Evolutionary conservation across 2,329 filamentous ascomycete species (phyloP).

Genomic region (Botrytis fabae): DNA sequence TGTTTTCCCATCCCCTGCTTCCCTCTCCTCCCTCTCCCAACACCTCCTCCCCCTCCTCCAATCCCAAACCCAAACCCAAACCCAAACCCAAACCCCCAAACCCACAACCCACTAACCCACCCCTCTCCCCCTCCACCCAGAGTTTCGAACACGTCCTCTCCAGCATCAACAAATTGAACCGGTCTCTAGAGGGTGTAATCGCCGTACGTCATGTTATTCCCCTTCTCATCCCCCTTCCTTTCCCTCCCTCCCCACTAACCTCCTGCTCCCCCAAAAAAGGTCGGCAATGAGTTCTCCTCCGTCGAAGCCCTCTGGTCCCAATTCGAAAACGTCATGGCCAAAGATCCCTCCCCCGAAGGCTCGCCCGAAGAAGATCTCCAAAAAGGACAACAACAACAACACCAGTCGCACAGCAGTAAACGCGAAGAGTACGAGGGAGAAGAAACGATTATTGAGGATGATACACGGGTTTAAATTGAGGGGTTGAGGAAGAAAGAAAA

Average conservation of each 20-base stretch:
- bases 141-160: slow-evolving; percentile 87
- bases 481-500: slow-evolving; percentile 8
- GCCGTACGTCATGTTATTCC: slow-evolving; percentile 53
- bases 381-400: too few relatives aligned
- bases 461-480: too few relatives aligned
- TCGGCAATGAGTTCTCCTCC: slow-evolving; percentile 95
- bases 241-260: neutral
- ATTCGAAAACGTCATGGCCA: slow-evolving; percentile 94
- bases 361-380: slow-evolving; percentile 35
- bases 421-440: slow-evolving; percentile 30
- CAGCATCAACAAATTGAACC: slow-evolving; percentile 94
- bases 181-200: slow-evolving; percentile 86
- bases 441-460: slow-evolving; percentile 21
- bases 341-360: slow-evolving; percentile 41
- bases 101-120: neutral
- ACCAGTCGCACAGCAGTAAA: neutral
- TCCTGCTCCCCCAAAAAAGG: slow-evolving; percentile 46
- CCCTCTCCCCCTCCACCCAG: slow-evolving; percentile 42
- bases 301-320: slow-evolving; percentile 97
- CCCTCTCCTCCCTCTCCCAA: neutral
- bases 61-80: too few relatives aligned
- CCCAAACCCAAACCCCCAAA: too few relatives aligned
- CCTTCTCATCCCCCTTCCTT: too few relatives aligned
- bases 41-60: too few relatives aligned
- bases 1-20: slow-evolving; percentile 26